Conservation (phyloP, 2,329 filamentous ascomycete genomes). For the Clonostachys rosea region DNA sequence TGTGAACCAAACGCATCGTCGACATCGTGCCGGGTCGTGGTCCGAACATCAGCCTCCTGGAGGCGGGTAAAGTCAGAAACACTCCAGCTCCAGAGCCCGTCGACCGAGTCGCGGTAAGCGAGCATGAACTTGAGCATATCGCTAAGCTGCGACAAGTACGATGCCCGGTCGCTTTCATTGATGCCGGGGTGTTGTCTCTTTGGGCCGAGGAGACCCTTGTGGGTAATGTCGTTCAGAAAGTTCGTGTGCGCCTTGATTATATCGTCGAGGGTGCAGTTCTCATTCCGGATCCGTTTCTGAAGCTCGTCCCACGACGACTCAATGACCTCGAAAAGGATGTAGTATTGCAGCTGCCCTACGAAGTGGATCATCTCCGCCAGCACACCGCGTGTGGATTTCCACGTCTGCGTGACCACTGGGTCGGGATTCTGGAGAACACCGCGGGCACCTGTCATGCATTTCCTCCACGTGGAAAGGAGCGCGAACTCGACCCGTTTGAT, state of each 20-base stretch:
- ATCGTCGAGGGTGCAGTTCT: slow-evolving; percentile 89
- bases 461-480: slow-evolving; percentile 84
- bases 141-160: slow-evolving; percentile 86
- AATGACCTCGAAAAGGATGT: slow-evolving; percentile 97
- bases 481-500: slow-evolving; percentile 98
- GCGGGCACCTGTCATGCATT: slow-evolving; percentile 90
- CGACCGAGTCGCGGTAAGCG: slow-evolving; percentile 85
- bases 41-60: slow-evolving; percentile 78
- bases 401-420: slow-evolving; percentile 65
- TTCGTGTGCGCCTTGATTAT: slow-evolving; percentile 86
- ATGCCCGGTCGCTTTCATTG: slow-evolving; percentile 62
- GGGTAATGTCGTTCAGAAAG: slow-evolving; percentile 90
- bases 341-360: slow-evolving; percentile 94
- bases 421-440: slow-evolving; percentile 81
- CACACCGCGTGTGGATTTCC: slow-evolving; percentile 84
- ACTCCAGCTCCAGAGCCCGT: slow-evolving; percentile 90
- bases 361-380: slow-evolving; percentile 99
- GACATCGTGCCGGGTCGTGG: slow-evolving; percentile 44
- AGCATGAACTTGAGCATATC: slow-evolving; percentile 94
- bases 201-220: slow-evolving; percentile 88
- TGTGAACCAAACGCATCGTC: slow-evolving; percentile 19
- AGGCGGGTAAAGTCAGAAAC: slow-evolving; percentile 89
- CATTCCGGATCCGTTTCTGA: slow-evolving; percentile 75
- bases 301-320: slow-evolving; percentile 93
- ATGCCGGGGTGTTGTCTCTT: slow-evolving; percentile 31